Percentiles rank a stretch among this genome's conserved stretches.
Conservation (phyloP, 306 rosid species). For the Vigna trinervia region DNA sequence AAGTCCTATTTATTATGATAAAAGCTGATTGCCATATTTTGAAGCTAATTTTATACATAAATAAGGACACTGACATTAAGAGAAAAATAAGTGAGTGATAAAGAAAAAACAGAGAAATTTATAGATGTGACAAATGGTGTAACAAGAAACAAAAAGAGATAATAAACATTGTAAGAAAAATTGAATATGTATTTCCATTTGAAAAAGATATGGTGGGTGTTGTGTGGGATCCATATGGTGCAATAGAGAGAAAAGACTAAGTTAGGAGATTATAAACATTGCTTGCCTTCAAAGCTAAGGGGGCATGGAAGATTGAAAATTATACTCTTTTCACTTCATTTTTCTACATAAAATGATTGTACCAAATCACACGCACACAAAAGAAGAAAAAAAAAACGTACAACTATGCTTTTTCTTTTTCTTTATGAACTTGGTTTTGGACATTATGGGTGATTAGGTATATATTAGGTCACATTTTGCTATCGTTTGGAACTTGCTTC, state of each 20-base stretch:
- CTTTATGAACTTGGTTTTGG: constrained; percentile 16
- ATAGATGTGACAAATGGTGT: too few relatives aligned
- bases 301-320: constrained; percentile 41
- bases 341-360: constrained; percentile 33
- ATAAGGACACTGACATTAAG: background rate
- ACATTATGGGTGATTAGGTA: constrained; percentile 48
- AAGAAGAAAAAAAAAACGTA: background rate
- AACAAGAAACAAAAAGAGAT: too few relatives aligned
- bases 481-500: constrained; percentile 50
- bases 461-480: constrained; percentile 55
- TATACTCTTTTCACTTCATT: constrained; percentile 38
- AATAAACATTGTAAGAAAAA: too few relatives aligned
- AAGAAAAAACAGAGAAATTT: too few relatives aligned
- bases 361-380: background rate
- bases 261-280: constrained; percentile 39
- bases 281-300: constrained; percentile 78
- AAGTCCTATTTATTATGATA: background rate
- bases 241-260: too few relatives aligned
- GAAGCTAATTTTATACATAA: background rate
- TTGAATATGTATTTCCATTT: too few relatives aligned
- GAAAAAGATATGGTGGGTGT: constrained; percentile 37
- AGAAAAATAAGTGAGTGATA: too few relatives aligned
- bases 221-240: constrained; percentile 26
- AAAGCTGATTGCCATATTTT: background rate
- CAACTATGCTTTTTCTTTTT: background rate